phyloP scores from a whole-genome alignment of 2,329 filamentous ascomycete genomes.

The Microdochium paspali region DNA sequence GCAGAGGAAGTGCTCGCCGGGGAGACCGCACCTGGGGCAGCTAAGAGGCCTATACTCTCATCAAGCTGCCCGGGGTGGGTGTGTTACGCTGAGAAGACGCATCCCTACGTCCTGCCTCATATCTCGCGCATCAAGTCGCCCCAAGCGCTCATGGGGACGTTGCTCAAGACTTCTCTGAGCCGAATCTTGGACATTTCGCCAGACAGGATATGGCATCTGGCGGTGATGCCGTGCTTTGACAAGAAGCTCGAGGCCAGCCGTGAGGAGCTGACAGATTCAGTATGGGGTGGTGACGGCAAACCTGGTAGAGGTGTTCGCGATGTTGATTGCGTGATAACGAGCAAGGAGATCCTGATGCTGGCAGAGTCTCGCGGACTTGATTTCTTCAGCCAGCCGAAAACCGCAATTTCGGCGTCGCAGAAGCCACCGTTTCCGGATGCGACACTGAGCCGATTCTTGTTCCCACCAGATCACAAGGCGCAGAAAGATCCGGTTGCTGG shows the following conservation, averaged over 20 bases:
- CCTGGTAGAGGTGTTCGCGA: slow-evolving; percentile 60
- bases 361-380: slow-evolving; percentile 70
- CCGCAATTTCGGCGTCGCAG: slow-evolving; percentile 34
- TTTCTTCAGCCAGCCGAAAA: slow-evolving; percentile 62
- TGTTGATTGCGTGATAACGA: slow-evolving; percentile 96
- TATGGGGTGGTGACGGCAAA: slow-evolving; percentile 50
- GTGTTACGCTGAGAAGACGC: slow-evolving; percentile 97
- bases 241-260: slow-evolving; percentile 97
- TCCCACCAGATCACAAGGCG: slow-evolving; percentile 38
- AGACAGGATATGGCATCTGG: slow-evolving; percentile 83
- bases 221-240: slow-evolving; percentile 97
- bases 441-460: slow-evolving; percentile 63
- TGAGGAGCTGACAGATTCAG: slow-evolving; percentile 76
- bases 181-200: slow-evolving; percentile 62
- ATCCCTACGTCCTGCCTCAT: slow-evolving; percentile 86
- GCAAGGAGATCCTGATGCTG: slow-evolving; percentile 85
- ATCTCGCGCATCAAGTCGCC: slow-evolving; percentile 88
- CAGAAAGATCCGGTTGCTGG: slow-evolving; percentile 51
- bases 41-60: slow-evolving; percentile 59
- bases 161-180: slow-evolving; percentile 80
- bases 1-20: slow-evolving; percentile 55
- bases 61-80: slow-evolving; percentile 97
- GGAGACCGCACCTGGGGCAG: slow-evolving; percentile 6
- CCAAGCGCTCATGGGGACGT: slow-evolving; percentile 81
- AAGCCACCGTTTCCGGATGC: slow-evolving; percentile 62